Base-by-base conservation (phyloP, 305 asterid species). In the Ajuga reptans region DNA sequence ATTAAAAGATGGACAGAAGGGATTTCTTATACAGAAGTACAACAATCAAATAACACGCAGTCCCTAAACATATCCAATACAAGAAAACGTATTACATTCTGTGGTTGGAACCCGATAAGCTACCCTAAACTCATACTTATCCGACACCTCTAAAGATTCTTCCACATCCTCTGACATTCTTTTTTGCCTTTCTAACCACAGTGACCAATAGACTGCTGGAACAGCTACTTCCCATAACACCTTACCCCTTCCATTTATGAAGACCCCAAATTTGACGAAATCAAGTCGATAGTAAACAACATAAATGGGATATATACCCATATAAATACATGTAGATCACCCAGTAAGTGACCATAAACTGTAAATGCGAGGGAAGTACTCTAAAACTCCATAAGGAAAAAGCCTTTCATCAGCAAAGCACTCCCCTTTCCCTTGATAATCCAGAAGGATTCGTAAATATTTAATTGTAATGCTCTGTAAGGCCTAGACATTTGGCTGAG, bases 361-460 rank as follows among this genome's bases (percentile, higher is more conserved):
- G 3, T 51, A 51, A 51, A 51, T 50, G 55, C 31, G 29, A 50
- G 55, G 11, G 2, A 50, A 47, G 27, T 49, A 49, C 55, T 49
- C 18, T 1, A 6, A 21, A 6, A 50, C 29, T 50, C 11, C 11
- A 41, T 3, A 31, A 4, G 36, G n/a, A n/a, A 31, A 31, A 31
- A 31, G 36, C 46, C 16, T 16, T 46, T 33, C 61, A 62, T 57
- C 57, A 58, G 41, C 67, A 57, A 36, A 50, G 68, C 4, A 24
- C 39, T 34, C 49, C 14, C 36, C 64, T 53, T 33, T 41, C 56
- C 50, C 68, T 34, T 9, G 36, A 65, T 18, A 57, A 57, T 58
- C 64, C 52, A 66, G 34, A 29, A 41, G 39, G 58, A 72, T 61
- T 36, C 50, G 15, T 41, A 17, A 50, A 62, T 62, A 46, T 18